Evolutionary conservation across 164 flowering plant species (phyloP).

Genomic region (Chimonanthus praecox): DNA sequence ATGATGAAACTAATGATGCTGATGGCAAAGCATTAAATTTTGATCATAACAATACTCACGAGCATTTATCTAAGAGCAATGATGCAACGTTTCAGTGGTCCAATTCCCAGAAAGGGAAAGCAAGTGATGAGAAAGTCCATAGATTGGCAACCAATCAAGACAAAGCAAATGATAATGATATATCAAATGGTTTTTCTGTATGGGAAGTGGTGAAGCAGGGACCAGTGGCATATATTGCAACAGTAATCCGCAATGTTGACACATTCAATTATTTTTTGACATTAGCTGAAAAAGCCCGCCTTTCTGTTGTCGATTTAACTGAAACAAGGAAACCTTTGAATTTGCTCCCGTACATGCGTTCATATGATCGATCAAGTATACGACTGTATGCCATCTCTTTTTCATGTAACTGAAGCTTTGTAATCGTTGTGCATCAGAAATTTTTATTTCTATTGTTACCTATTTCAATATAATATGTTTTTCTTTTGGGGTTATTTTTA

Average conservation of each 20-base stretch:
- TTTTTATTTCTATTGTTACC: too few species aligned
- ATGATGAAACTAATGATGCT: not conserved
- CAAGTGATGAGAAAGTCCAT: not conserved
- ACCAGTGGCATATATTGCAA: conserved; percentile 72
- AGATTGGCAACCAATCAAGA: conserved; percentile 3
- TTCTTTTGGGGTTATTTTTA: too few species aligned
- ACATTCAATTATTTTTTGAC: conserved; percentile 60
- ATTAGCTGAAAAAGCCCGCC: conserved; percentile 45
- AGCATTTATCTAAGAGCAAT: not conserved
- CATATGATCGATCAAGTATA: conserved; percentile 52
- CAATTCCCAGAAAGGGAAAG: not conserved
- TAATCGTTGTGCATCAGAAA: not conserved
- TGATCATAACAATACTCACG: not conserved
- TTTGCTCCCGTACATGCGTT: conserved; percentile 72
- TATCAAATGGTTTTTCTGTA: not conserved
- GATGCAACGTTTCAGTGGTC: not conserved
- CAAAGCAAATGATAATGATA: not conserved
- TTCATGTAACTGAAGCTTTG: not conserved
- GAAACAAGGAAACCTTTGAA: conserved; percentile 31
- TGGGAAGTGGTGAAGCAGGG: conserved; percentile 7
- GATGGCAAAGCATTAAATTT: not conserved
- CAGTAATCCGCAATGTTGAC: conserved; percentile 68
- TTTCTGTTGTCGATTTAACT: conserved; percentile 56
- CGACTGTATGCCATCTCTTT: conserved; percentile 22
- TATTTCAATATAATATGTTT: too few species aligned